A percentile compares a stretch with the other conserved stretches of the same genome.
Conservation (phyloP, 2,329 filamentous ascomycete species). For the Cercospora janseana region DNA sequence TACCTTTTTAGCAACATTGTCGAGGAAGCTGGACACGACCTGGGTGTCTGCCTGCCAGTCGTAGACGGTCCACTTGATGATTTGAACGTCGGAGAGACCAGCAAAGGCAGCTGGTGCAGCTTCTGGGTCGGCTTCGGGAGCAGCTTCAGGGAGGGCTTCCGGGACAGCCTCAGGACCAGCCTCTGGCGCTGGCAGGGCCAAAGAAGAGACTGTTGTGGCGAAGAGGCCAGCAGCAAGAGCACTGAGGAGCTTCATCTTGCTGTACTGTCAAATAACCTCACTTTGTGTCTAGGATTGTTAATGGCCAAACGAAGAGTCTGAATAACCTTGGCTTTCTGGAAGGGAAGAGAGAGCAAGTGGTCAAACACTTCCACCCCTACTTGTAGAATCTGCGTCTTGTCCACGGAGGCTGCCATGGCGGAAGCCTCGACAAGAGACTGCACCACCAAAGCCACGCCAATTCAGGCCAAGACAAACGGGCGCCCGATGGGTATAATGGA, state of each 20-base stretch:
- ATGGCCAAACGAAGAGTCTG: too few relatives aligned
- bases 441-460: constrained; percentile 2
- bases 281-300: too few relatives aligned
- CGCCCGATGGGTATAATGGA: background rate
- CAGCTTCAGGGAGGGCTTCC: background rate
- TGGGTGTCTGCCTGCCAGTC: constrained; percentile 12
- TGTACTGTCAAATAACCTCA: too few relatives aligned
- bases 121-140: constrained; percentile 11
- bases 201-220: constrained; percentile 10
- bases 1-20: constrained; percentile 8
- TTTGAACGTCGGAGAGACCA: constrained; percentile 8
- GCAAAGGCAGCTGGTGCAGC: constrained; percentile 1
- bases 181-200: constrained; percentile 12
- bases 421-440: too few relatives aligned
- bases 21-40: constrained; percentile 13
- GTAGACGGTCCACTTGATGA: constrained; percentile 12
- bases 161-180: background rate
- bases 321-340: too few relatives aligned
- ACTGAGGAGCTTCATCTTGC: constrained; percentile 14
- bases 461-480: background rate
- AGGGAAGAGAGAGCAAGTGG: too few relatives aligned
- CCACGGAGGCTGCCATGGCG: too few relatives aligned
- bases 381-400: too few relatives aligned
- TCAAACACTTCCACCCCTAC: too few relatives aligned
- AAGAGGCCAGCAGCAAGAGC: constrained; percentile 10